Percentiles rank a stretch among this genome's conserved stretches.
Evolutionary conservation across 805 yeast genomes (phyloP).

Genomic region (Citeromyces matritensis): DNA sequence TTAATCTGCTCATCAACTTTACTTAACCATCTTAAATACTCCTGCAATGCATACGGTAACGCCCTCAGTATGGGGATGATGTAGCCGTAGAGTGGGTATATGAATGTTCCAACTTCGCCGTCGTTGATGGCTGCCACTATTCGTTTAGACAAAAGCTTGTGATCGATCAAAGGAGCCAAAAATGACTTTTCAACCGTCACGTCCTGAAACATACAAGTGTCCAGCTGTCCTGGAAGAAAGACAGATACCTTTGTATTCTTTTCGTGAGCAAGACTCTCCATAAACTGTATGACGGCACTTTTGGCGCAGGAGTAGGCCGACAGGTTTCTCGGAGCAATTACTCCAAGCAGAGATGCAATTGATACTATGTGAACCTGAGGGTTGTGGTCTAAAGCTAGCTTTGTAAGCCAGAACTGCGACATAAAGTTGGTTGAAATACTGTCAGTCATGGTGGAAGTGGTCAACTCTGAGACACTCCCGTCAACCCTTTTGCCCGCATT

Average conservation of each 20-base stretch:
- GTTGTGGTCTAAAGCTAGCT: slow-evolving; percentile 14
- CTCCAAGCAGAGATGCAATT: slow-evolving; percentile 30
- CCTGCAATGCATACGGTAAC: slow-evolving; percentile 24
- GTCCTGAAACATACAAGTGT: slow-evolving; percentile 31
- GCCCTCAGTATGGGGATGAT: slow-evolving; percentile 24
- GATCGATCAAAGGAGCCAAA: slow-evolving; percentile 32
- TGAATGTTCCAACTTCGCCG: slow-evolving; percentile 26
- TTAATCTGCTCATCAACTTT: slow-evolving; percentile 12
- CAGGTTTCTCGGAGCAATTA: slow-evolving; percentile 29
- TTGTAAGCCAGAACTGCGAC: slow-evolving; percentile 24
- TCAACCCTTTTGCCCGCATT: slow-evolving; percentile 34
- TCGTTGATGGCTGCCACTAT: slow-evolving; percentile 16
- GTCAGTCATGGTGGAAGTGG: slow-evolving; percentile 7
- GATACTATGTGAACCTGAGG: slow-evolving; percentile 24
- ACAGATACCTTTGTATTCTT: slow-evolving; percentile 11
- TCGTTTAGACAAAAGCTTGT: slow-evolving; percentile 17
- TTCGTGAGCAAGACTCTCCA: slow-evolving; percentile 30
- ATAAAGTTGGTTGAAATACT: slow-evolving; percentile 25
- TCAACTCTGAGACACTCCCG: slow-evolving; percentile 7
- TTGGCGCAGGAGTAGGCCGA: slow-evolving; percentile 34
- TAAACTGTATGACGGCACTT: slow-evolving; percentile 24
- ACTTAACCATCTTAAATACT: slow-evolving; percentile 11
- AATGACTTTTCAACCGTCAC: slow-evolving; percentile 20
- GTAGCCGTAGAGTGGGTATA: slow-evolving; percentile 31
- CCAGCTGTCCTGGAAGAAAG: slow-evolving; percentile 35